These are phyloP conservation scores for Holtermannia corniformis DNA, from an alignment of 768 basidiomycete genomes.

Conservation along the genomic window DNA sequence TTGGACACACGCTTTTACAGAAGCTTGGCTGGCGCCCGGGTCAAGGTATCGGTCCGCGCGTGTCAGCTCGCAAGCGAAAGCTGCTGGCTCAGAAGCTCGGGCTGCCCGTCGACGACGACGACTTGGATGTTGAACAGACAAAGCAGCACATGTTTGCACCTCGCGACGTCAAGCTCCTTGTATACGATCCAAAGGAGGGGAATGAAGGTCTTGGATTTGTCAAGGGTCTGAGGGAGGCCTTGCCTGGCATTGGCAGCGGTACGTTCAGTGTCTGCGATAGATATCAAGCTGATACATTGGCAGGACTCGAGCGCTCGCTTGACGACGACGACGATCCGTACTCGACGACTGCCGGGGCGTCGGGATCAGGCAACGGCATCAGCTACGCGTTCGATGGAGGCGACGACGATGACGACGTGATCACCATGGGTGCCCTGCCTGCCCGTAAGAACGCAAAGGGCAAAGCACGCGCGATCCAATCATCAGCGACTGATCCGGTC, in stretches of 20 bases:
- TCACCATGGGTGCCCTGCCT: slow-evolving; percentile 28
- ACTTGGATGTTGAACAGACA: slow-evolving; percentile 58
- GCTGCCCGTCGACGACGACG: slow-evolving; percentile 46
- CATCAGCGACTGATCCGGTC: neutral
- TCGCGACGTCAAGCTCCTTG: slow-evolving; percentile 59
- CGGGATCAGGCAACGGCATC: slow-evolving; percentile 2
- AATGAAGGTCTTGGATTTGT: slow-evolving; percentile 71
- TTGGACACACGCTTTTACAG: slow-evolving; percentile 74
- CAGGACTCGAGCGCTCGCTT: too few relatives aligned
- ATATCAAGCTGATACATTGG: neutral
- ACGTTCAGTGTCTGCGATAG: neutral
- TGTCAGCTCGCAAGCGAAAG: slow-evolving; percentile 65
- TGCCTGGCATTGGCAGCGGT: neutral
- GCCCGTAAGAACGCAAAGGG: slow-evolving; percentile 1
- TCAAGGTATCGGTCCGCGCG: slow-evolving; percentile 84
- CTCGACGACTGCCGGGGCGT: slow-evolving; percentile 5
- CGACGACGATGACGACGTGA: slow-evolving; percentile 55
- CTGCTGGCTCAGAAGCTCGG: slow-evolving; percentile 54
- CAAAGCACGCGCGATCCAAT: neutral
- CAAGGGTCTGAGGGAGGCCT: slow-evolving; percentile 33
- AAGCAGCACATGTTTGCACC: slow-evolving; percentile 79
- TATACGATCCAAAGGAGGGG: slow-evolving; percentile 62
- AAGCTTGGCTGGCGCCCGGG: slow-evolving; percentile 95
- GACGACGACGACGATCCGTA: slow-evolving; percentile 71
- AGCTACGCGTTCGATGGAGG: slow-evolving; percentile 43